phyloP scores from a whole-genome alignment of 306 rosid genomes.

The Chamaecrista fasciculata region DNA sequence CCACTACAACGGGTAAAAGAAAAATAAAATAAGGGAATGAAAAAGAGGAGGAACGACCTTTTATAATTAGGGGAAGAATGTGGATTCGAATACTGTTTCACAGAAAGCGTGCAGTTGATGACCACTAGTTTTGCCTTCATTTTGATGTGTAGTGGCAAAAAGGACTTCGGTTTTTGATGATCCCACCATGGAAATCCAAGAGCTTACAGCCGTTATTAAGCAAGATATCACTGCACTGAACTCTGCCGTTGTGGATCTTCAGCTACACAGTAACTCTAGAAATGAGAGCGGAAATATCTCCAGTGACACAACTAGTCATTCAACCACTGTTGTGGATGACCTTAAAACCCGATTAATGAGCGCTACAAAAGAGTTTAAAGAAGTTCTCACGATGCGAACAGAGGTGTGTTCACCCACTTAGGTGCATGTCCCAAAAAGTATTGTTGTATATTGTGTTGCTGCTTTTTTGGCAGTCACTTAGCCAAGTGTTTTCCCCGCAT shows the following conservation, averaged over 20 bases:
- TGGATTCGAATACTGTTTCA: neutral
- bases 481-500: neutral
- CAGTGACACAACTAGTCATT: conserved; percentile 82
- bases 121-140: neutral
- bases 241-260: conserved; percentile 94
- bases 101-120: neutral
- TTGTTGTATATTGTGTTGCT: neutral
- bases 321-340: conserved; percentile 93
- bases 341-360: conserved; percentile 87
- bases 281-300: conserved; percentile 70
- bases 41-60: neutral
- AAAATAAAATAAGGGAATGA: neutral
- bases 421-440: neutral
- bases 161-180: conserved; percentile 92
- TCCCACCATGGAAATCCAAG: conserved; percentile 89
- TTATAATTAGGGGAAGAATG: neutral
- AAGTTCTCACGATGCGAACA: conserved; percentile 93
- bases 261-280: conserved; percentile 62
- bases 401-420: conserved; percentile 48
- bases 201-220: conserved; percentile 82
- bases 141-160: conserved; percentile 72
- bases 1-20: neutral
- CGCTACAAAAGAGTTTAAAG: conserved; percentile 91
- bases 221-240: conserved; percentile 92
- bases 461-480: neutral